Conservation (phyloP, 352 stramenopile genomes). For the Pythium aphanidermatum region DNA sequence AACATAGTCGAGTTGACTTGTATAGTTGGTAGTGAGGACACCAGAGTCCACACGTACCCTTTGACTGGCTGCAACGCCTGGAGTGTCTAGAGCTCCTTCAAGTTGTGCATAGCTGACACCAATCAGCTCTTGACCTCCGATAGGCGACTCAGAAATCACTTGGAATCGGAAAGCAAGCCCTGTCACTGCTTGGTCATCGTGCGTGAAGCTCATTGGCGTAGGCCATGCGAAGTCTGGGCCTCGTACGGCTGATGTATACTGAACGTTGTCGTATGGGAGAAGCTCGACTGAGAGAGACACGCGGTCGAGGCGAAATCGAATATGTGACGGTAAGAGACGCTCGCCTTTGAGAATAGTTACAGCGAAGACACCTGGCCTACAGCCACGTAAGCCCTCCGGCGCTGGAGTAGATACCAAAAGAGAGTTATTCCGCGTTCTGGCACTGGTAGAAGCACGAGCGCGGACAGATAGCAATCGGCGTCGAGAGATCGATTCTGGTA, state of each 20-base stretch:
- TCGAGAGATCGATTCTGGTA: too few relatives aligned
- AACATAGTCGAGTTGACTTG: not conserved
- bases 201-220: slow-evolving; percentile 10
- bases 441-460: too few relatives aligned
- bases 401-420: too few relatives aligned
- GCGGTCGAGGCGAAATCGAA: slow-evolving; percentile 1
- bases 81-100: slow-evolving; percentile 7
- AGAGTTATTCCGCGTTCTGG: too few relatives aligned
- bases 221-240: slow-evolving; percentile 6
- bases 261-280: slow-evolving; percentile 8
- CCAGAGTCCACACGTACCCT: slow-evolving; percentile 3
- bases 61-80: slow-evolving; percentile 3
- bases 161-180: slow-evolving; percentile 8
- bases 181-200: slow-evolving; percentile 5
- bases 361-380: slow-evolving; percentile 12
- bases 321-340: not conserved
- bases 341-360: slow-evolving; percentile 6
- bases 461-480: too few relatives aligned
- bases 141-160: slow-evolving; percentile 2
- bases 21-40: not conserved
- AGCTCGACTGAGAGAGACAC: slow-evolving; percentile 6
- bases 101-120: slow-evolving; percentile 3
- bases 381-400: not conserved
- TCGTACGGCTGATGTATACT: not conserved
- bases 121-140: not conserved